These are phyloP conservation scores for Cladosporium sp. DNA, from an alignment of 2,329 filamentous ascomycete species.

Conservation along the genomic window DNA sequence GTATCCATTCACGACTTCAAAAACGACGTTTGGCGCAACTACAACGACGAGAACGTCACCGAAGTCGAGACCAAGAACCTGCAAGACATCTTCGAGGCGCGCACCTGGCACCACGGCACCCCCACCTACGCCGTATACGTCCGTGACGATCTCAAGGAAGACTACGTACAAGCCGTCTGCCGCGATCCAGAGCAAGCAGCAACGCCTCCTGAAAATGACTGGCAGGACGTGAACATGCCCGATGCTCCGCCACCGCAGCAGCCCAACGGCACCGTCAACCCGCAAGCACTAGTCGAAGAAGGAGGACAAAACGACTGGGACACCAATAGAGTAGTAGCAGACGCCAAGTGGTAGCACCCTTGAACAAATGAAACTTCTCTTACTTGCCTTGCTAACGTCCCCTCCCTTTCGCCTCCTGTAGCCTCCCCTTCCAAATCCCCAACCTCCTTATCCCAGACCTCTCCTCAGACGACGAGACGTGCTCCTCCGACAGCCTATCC, in stretches of 20 bases:
- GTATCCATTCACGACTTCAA: slow-evolving; percentile 92
- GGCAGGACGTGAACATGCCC: slow-evolving; percentile 8
- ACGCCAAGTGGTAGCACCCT: slow-evolving; percentile 3
- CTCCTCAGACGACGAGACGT: too few species aligned
- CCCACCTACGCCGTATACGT: slow-evolving; percentile 83
- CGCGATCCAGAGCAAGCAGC: slow-evolving; percentile 22
- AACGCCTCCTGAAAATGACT: neutral
- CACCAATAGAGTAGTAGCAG: neutral
- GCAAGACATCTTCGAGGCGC: slow-evolving; percentile 63
- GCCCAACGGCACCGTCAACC: neutral
- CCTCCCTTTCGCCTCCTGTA: too few species aligned
- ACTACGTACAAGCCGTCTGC: slow-evolving; percentile 47
- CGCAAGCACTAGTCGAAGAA: neutral
- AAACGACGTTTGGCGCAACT: slow-evolving; percentile 77
- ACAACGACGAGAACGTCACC: slow-evolving; percentile 82
- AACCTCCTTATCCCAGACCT: too few species aligned
- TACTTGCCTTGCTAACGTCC: too few species aligned
- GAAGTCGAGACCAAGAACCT: slow-evolving; percentile 49
- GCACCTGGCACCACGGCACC: slow-evolving; percentile 60
- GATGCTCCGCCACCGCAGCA: neutral
- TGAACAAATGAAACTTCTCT: neutral
- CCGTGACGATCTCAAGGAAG: slow-evolving; percentile 58
- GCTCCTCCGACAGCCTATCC: too few species aligned
- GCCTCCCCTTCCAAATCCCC: too few species aligned
- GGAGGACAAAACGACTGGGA: neutral